These are phyloP conservation scores for Diospyros kaki DNA, from an alignment of 148 eudicot genomes.

Conservation along the genomic window DNA sequence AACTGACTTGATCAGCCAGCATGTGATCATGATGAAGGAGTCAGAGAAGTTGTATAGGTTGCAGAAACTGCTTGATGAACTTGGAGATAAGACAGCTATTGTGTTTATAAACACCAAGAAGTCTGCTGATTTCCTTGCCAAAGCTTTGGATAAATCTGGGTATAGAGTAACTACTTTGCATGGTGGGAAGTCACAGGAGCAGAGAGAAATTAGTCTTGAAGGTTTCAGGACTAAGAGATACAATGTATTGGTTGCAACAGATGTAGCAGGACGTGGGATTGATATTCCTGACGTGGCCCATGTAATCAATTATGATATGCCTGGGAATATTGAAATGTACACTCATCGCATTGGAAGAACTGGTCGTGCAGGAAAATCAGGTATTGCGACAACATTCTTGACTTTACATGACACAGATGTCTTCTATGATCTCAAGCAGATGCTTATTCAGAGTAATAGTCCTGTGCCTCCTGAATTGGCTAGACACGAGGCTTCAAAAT, in stretches of 20 bases:
- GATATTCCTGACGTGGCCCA: slow-evolving; percentile 47
- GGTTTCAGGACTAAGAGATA: slow-evolving; percentile 46
- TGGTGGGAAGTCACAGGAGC: slow-evolving; percentile 43
- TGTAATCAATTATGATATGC: slow-evolving; percentile 51
- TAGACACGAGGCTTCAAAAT: slow-evolving; percentile 63
- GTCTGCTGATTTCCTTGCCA: slow-evolving; percentile 32
- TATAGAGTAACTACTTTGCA: slow-evolving; percentile 68
- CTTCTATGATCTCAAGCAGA: slow-evolving; percentile 76
- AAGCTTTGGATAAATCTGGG: slow-evolving; percentile 34
- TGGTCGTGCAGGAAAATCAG: slow-evolving; percentile 52
- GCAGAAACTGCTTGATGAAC: slow-evolving; percentile 61
- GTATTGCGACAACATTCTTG: slow-evolving; percentile 74
- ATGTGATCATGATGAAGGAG: slow-evolving; percentile 74
- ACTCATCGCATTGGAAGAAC: slow-evolving; percentile 46
- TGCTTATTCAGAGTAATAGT: slow-evolving; percentile 73
- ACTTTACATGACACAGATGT: slow-evolving; percentile 68
- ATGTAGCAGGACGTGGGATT: slow-evolving; percentile 43
- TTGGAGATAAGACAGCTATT: slow-evolving; percentile 44
- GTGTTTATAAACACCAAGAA: slow-evolving; percentile 41
- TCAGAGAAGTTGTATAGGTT: slow-evolving; percentile 58
- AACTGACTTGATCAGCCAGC: slow-evolving; percentile 68
- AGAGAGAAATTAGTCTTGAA: slow-evolving; percentile 43
- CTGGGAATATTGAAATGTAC: slow-evolving; percentile 64
- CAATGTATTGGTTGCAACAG: slow-evolving; percentile 45
- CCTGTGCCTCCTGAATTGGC: slow-evolving; percentile 81